Evolutionary conservation across 768 basidiomycete species (phyloP).

Genomic region (Paxillus ammoniavirescens): DNA sequence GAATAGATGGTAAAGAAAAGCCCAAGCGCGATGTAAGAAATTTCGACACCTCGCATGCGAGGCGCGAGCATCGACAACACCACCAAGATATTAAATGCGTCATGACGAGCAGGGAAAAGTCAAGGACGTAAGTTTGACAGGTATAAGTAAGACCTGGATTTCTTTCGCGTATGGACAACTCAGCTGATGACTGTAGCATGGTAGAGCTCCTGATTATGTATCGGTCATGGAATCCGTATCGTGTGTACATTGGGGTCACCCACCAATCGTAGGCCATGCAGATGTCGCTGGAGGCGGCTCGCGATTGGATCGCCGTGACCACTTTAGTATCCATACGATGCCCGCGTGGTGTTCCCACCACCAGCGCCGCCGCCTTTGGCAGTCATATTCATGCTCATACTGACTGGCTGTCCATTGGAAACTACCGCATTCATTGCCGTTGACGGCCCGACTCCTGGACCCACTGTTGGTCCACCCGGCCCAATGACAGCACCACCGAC

Average conservation of each 20-base stretch:
- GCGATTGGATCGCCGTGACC: neutral
- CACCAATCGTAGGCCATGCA: conserved; percentile 12
- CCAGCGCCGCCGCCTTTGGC: conserved; percentile 34
- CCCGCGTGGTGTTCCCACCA: conserved; percentile 30
- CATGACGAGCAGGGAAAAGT: conserved; percentile 5
- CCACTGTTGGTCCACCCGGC: conserved; percentile 30
- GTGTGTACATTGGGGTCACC: neutral
- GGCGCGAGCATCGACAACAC: conserved; percentile 11
- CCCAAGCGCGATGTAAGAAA: neutral
- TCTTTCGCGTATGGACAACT: conserved; percentile 19
- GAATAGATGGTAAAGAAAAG: conserved; percentile 2
- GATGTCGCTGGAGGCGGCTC: conserved; percentile 5
- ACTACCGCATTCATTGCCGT: conserved; percentile 24
- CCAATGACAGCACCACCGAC: conserved; percentile 66
- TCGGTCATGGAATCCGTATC: neutral
- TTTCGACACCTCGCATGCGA: conserved; percentile 2
- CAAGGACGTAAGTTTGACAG: conserved; percentile 10
- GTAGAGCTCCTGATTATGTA: conserved; percentile 5
- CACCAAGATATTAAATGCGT: conserved; percentile 9
- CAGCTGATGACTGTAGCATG: conserved; percentile 14
- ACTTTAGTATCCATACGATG: conserved; percentile 41
- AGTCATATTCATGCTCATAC: conserved; percentile 42
- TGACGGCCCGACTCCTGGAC: conserved; percentile 29
- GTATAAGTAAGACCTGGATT: conserved; percentile 10
- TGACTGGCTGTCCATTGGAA: conserved; percentile 37